Evolutionary conservation across 2,329 filamentous ascomycete genomes (phyloP).

Genomic region (Didymellaceae sp.): DNA sequence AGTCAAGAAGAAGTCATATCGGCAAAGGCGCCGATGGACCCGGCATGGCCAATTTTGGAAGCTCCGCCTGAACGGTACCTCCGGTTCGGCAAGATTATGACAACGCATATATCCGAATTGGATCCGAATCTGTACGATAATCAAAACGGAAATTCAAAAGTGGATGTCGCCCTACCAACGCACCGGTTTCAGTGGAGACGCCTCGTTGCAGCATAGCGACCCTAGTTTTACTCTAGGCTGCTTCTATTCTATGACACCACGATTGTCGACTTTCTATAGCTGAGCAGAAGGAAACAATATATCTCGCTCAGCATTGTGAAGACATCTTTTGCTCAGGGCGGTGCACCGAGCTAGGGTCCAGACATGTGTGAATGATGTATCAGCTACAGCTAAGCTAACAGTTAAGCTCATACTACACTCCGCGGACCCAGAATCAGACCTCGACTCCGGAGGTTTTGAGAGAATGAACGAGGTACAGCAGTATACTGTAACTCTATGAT

Average conservation of each 20-base stretch:
- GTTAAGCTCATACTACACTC: neutral
- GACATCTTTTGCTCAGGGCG: neutral
- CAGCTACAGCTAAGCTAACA: no score
- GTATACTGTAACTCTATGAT: neutral
- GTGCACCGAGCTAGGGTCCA: neutral
- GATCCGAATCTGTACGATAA: neutral
- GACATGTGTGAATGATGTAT: neutral
- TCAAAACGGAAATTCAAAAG: neutral
- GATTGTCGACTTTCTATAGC: neutral
- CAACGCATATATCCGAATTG: neutral
- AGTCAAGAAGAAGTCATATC: neutral
- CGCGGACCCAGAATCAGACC: neutral
- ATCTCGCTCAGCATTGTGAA: neutral
- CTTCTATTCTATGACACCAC: neutral
- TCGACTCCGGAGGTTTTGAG: no score
- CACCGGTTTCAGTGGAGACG: neutral
- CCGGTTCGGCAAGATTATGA: neutral
- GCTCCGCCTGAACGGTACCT: neutral
- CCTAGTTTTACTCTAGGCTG: neutral
- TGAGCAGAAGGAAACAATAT: neutral
- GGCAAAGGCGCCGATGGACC: neutral
- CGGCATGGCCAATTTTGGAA: neutral
- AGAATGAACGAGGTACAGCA: neutral
- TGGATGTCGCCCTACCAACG: neutral
- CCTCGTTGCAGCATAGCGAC: neutral